phyloP scores from a whole-genome alignment of 129 eudicot genomes.

The Flaveria linearis region DNA sequence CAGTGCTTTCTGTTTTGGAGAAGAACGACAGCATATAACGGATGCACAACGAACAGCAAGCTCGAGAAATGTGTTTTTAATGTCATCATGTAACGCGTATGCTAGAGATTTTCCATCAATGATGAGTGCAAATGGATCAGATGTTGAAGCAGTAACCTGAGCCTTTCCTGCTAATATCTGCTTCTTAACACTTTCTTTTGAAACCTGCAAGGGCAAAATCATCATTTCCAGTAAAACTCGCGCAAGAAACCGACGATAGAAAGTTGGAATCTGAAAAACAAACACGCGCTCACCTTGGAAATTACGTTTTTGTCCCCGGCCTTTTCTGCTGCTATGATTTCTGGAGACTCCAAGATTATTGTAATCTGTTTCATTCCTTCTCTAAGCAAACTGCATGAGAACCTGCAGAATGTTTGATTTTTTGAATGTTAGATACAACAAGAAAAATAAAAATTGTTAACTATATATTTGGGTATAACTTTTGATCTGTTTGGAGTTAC shows the following conservation, averaged over 20 bases:
- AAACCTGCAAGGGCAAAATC: constrained; percentile 48
- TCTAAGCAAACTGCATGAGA: constrained; percentile 89
- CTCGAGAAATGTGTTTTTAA: constrained; percentile 61
- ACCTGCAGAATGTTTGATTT: constrained; percentile 45
- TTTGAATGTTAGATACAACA: constrained; percentile 18
- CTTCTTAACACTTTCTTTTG: constrained; percentile 60
- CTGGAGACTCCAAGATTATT: constrained; percentile 63
- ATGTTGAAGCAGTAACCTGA: constrained; percentile 45
- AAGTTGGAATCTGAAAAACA: neutral
- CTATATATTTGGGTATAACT: neutral
- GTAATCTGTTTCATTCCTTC: constrained; percentile 91
- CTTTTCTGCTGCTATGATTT: constrained; percentile 60
- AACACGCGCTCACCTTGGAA: constrained; percentile 50
- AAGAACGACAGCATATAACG: constrained; percentile 94
- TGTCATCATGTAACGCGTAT: constrained; percentile 71
- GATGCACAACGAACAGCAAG: constrained; percentile 84
- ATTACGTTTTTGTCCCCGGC: constrained; percentile 64
- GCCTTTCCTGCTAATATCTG: constrained; percentile 70
- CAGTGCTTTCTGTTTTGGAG: constrained; percentile 97
- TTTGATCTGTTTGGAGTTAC: neutral
- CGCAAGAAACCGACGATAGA: neutral
- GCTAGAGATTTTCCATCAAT: constrained; percentile 93
- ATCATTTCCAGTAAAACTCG: constrained; percentile 1
- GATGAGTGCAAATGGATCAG: constrained; percentile 78
- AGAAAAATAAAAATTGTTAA: neutral